Base-by-base conservation (phyloP, 345 rosid genomes). In the Linum usitatissimum region DNA sequence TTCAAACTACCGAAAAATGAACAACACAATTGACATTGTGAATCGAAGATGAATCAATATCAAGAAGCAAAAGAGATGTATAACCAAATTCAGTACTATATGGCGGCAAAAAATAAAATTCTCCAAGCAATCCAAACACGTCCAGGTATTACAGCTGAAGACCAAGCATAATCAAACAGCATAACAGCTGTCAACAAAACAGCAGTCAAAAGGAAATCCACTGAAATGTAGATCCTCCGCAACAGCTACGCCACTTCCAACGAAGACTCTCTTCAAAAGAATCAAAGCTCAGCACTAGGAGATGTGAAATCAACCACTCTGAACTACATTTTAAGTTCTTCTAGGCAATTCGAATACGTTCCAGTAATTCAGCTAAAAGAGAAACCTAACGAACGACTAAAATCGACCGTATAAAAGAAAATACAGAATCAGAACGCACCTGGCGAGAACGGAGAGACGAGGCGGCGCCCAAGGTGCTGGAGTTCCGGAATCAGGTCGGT, bases 381-480 rank as follows among this genome's bases (percentile, higher is more conserved):
- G 59, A 18, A 55, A 45, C 14, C 51, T 10, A 4, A 45, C 17
- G 51, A 34, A 34, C 51, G 59, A 23, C 12, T 7, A 12, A 55
- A 28, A 55, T 9, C 23, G 13, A 1, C 14, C 59, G 59, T 30
- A n/a, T 28, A 20, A 55, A 55, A 19, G 30, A 4, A 45, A 45
- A 6, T 45, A 45, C 51, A 45, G 51, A 45, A 45, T 45, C 51
- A 10, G 51, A 45, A 45, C 51, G 23, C 70, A 92, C 98, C 97
- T 80, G 66, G 98, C 91, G 53, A 92, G 92, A 69, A 87, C 88
- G 17, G 97, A 92, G 34, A 92, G 73, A 72, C 88, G 95, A 63
- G 94, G 83, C 48, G 85, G 81, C 53, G 86, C 93, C 96, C 95
- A 89, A 57, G 98, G 93, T 51, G 89, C 90, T 2, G 97, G 94